Percentiles rank a stretch among this genome's conserved stretches.
phyloP scores from a whole-genome alignment of 1,139 yeast species.

The Candida glucosophila region DNA sequence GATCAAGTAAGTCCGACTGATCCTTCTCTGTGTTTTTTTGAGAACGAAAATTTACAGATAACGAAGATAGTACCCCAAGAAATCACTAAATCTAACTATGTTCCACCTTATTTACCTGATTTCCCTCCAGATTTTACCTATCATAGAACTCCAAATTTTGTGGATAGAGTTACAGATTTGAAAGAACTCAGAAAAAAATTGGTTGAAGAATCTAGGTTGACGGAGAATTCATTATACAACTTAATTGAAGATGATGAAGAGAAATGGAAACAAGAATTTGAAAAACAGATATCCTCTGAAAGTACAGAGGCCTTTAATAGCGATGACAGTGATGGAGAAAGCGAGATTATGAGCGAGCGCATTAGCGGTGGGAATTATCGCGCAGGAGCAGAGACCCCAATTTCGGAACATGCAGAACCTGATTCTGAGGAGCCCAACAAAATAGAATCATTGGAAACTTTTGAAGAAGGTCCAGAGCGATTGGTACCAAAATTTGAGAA shows the following conservation, averaged over 20 bases:
- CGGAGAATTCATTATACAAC: conserved; percentile 67
- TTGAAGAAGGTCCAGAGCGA: background rate
- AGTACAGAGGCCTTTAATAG: conserved; percentile 7
- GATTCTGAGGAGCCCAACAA: background rate
- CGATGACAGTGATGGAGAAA: conserved; percentile 12
- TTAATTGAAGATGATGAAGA: conserved; percentile 39
- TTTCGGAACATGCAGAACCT: background rate
- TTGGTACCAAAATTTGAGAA: background rate
- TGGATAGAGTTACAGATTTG: conserved; percentile 62
- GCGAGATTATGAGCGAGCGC: conserved; percentile 16
- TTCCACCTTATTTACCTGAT: conserved; percentile 74
- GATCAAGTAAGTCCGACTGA: conserved; percentile 12
- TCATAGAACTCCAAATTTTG: conserved; percentile 62
- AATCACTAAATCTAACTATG: conserved; percentile 39
- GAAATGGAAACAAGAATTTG: conserved; percentile 23
- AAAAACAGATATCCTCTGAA: conserved; percentile 12
- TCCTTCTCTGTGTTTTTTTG: conserved; percentile 32
- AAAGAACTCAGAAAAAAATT: conserved; percentile 59
- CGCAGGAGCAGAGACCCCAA: conserved; percentile 13
- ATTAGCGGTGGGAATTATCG: conserved; percentile 7
- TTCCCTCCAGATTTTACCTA: conserved; percentile 93
- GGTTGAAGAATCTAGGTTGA: conserved; percentile 72
- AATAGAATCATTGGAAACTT: background rate
- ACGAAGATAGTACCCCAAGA: conserved; percentile 48
- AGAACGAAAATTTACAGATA: conserved; percentile 41